Base-by-base conservation (phyloP, 192 early-diverging fungal genomes). In the Geosiphon pyriformis region DNA sequence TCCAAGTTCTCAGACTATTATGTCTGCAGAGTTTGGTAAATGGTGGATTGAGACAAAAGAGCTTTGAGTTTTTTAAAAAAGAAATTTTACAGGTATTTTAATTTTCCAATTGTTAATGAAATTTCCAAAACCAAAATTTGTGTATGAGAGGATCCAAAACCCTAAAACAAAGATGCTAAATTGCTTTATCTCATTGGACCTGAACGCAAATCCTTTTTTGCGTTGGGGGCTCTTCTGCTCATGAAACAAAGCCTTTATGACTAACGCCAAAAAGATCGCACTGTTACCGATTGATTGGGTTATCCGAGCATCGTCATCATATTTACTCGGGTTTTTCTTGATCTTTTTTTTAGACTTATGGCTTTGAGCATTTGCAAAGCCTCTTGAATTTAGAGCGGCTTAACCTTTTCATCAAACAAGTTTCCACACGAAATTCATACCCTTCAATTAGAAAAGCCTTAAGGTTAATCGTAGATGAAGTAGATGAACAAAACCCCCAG, bases 311-410 rank as follows among this genome's bases (percentile, higher is more conserved):
- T 20, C 48, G 48, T n/a, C n/a, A n/a, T n/a, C 22, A 49, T 20
- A 20, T 20, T n/a, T 20, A 49, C 7, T 42, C 37, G 37, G 37
- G 37, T 10, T 42, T 42, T 42, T 10, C 6, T 42, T 10, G 15
- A 42, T 42, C 7, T 15, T 42, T 15, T 42, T 42, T 74, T n/a
- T 60, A 94, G 75, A 89, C 95, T 0, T 98, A 96, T 82, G 95
- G 96, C 15, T 88, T 87, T 71, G 83, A 90, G 64, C 95, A 98
- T 66, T 75, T 94, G 42, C 74, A 91, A 17, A 98, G 95, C 1
- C 72, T 98, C 17, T 84, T 92, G 67, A 90, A 92, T 63, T 72
- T 98, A 34, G 74, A 76, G 27, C 75, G 76, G 4, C 77, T 85
- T 20, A 89, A 90, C 0, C 76, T 98, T 59, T 70, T 91, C 52